phyloP scores from a whole-genome alignment of 2,329 filamentous ascomycete genomes.

The Penicillium sp. region DNA sequence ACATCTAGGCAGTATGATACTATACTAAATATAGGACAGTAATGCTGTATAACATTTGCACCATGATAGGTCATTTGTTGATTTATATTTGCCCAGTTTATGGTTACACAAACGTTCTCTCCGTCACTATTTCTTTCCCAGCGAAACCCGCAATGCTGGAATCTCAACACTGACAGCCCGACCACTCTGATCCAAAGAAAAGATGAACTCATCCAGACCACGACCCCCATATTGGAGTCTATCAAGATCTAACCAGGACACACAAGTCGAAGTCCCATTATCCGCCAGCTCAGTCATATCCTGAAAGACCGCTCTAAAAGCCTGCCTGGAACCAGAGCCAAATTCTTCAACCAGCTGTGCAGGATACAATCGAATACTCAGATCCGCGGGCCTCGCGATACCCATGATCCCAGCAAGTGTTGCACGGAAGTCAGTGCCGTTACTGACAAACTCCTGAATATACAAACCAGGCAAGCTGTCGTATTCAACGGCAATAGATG shows the following conservation, averaged over 20 bases:
- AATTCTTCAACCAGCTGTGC: not conserved
- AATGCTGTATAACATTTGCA: no score
- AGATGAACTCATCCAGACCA: not conserved
- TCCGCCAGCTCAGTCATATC: not conserved
- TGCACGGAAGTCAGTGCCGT: not conserved
- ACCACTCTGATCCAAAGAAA: not conserved
- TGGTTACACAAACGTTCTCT: not conserved
- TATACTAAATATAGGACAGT: no score
- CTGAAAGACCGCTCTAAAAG: not conserved
- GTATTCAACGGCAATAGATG: not conserved
- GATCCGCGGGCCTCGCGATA: not conserved
- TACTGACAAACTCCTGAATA: not conserved
- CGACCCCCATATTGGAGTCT: not conserved
- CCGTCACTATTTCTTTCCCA: not conserved
- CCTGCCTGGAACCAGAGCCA: not conserved
- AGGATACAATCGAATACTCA: not conserved
- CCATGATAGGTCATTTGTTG: no score
- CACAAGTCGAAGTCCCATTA: not conserved
- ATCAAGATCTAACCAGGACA: not conserved
- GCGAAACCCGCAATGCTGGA: not conserved
- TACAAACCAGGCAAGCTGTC: not conserved
- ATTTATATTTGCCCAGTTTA: no score
- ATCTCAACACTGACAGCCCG: not conserved
- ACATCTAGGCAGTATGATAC: no score
- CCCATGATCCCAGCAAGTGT: not conserved